Percentiles rank a stretch among this genome's conserved stretches.
Evolutionary conservation across 176 grass and related monocot genomes (phyloP).

Genomic region (Elymus sibiricus): DNA sequence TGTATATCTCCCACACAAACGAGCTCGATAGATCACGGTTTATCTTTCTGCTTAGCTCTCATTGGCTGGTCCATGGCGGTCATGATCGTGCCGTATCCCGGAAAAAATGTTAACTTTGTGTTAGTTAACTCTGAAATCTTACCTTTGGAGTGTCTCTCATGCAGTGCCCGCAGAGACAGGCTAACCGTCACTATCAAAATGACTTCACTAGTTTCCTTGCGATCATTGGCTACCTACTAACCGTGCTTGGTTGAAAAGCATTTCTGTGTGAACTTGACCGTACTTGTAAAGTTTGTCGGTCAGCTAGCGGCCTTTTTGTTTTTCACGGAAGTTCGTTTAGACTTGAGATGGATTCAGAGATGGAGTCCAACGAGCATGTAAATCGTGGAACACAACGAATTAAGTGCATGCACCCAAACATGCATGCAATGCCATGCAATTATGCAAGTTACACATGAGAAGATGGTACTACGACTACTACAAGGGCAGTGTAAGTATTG

Average conservation of each 20-base stretch:
- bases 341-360: neutral
- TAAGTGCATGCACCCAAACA: neutral
- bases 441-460: neutral
- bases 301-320: neutral
- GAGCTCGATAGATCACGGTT: neutral
- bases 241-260: neutral
- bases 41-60: neutral
- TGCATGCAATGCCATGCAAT: neutral
- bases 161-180: neutral
- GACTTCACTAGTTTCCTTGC: neutral
- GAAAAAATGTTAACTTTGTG: neutral
- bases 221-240: constrained; percentile 18
- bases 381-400: neutral
- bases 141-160: neutral
- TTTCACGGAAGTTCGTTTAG: neutral
- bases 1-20: neutral
- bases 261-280: neutral
- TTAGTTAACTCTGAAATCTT: neutral
- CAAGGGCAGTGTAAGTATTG: neutral
- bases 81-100: constrained; percentile 16
- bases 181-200: neutral
- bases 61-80: constrained; percentile 5
- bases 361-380: neutral
- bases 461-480: no score
- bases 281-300: neutral